A percentile compares a stretch with the other conserved stretches of the same genome.
phyloP scores from a whole-genome alignment of 495 filamentous ascomycete genomes.

The Lasiosphaeria miniovina region DNA sequence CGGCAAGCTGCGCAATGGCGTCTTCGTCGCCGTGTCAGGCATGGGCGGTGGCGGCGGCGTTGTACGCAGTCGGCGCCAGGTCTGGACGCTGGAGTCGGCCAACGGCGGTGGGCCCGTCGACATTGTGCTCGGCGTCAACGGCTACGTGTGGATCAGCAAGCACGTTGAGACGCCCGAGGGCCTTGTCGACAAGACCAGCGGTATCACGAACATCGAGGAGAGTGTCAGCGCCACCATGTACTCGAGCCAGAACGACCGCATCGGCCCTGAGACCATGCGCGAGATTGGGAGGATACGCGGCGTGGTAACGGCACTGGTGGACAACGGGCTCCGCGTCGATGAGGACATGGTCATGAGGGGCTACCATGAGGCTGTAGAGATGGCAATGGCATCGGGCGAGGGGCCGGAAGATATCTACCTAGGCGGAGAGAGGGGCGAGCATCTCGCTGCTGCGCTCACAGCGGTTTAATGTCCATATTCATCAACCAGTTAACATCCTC shows the following conservation, averaged over 20 bases:
- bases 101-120: conserved; percentile 72
- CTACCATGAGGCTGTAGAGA: conserved; percentile 75
- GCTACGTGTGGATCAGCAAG: conserved; percentile 90
- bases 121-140: conserved; percentile 89
- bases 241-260: conserved; percentile 85
- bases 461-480: conserved; percentile 18
- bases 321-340: conserved; percentile 79
- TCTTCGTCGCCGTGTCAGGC: conserved; percentile 78
- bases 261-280: conserved; percentile 67
- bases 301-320: conserved; percentile 75
- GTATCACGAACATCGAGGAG: conserved; percentile 82
- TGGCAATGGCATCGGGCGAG: conserved; percentile 57
- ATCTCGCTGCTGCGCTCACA: conserved; percentile 59
- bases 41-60: conserved; percentile 81
- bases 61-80: conserved; percentile 72
- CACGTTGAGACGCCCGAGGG: conserved; percentile 57
- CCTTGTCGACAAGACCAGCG: conserved; percentile 39
- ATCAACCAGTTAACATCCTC: too few species aligned
- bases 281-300: conserved; percentile 83
- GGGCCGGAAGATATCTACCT: conserved; percentile 57
- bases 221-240: conserved; percentile 67
- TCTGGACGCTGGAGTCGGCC: conserved; percentile 72
- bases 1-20: conserved; percentile 89
- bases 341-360: conserved; percentile 83
- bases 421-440: conserved; percentile 66